Base-by-base conservation (phyloP, 192 early-diverging fungal species). In the Backusella circina region DNA sequence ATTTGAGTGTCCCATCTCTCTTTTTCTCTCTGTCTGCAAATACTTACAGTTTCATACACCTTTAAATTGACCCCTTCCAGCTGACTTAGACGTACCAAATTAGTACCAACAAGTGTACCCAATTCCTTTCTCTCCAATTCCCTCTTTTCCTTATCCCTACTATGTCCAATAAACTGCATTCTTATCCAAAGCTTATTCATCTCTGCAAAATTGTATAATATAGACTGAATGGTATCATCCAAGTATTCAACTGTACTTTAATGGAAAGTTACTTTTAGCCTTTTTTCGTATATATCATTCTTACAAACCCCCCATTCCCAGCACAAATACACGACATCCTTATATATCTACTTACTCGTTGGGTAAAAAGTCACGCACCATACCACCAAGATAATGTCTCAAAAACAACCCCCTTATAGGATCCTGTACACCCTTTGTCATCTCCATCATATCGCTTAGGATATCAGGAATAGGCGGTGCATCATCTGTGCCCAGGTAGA, bases 121-220 rank as follows among this genome's bases (percentile, higher is more conserved):
- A 99, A 84, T 67, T 99, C 98, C 73, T 92, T 92, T n/a, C 98
- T 89, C 91, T 99, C 98, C 68, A 91, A 86, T 79, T 98, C 97
- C 36, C 98, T 86, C 81, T 94, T 95, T 80, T 97, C 96, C n/a
- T 94, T 91, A 79, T 99, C 98, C 12, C 95, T 85, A 47, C 91
- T 93, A 80, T 94, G 91, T 28, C 98, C 98, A 79, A 97, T 93
- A 84, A 96, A 93, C 84, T 99, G 98, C 79, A 99, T 82, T 0
- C 98, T 93, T 7, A 99, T 96, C 98, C 98, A 99, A 23, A 99
- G 90, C 85, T 99, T 99, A 86, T 99, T 99, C 97, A 98, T 99
- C 85, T 99, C 98, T 47, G 95, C 92, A 87, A 99, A 99, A 79
- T 99, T 99, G 35, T 94, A 95, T 35, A 99, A 81, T 70, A 95